phyloP scores from a whole-genome alignment of 2,329 filamentous ascomycete genomes.

The Dothidotthia symphoricarpi region DNA sequence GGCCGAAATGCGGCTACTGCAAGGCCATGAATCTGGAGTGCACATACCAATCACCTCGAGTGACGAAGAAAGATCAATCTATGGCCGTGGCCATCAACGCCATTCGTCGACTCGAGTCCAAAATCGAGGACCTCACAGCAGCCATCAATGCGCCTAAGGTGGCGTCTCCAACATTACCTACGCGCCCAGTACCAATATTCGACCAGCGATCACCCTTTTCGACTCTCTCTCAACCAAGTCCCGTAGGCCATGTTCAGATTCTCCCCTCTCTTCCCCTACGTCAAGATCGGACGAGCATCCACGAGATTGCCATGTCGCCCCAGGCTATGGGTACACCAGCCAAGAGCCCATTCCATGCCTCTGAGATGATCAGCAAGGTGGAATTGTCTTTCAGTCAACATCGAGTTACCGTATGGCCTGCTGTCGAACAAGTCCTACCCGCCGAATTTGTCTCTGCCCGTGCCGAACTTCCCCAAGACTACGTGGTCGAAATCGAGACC shows the following conservation, averaged over 20 bases:
- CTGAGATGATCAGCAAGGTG: conserved; percentile 23
- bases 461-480: conserved; percentile 47
- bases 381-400: conserved; percentile 54
- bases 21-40: conserved; percentile 51
- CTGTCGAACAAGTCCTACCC: conserved; percentile 47
- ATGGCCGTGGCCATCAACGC: conserved; percentile 57
- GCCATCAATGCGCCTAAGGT: conserved; percentile 29
- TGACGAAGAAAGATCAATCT: conserved; percentile 56
- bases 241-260: conserved; percentile 12
- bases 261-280: conserved; percentile 10
- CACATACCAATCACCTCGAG: conserved; percentile 54
- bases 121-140: conserved; percentile 51
- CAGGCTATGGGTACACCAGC: conserved; percentile 26
- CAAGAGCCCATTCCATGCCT: conserved; percentile 19
- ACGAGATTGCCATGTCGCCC: conserved; percentile 28
- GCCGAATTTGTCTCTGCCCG: conserved; percentile 40
- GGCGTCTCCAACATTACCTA: conserved; percentile 6
- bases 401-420: conserved; percentile 52
- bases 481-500: conserved; percentile 52
- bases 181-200: conserved; percentile 11
- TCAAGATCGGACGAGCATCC: conserved; percentile 20
- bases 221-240: conserved; percentile 32
- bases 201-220: conserved; percentile 31
- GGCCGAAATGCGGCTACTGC: conserved; percentile 53
- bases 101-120: conserved; percentile 53